Base-by-base conservation (phyloP, 116 monocot species). In the Zostera marina region DNA sequence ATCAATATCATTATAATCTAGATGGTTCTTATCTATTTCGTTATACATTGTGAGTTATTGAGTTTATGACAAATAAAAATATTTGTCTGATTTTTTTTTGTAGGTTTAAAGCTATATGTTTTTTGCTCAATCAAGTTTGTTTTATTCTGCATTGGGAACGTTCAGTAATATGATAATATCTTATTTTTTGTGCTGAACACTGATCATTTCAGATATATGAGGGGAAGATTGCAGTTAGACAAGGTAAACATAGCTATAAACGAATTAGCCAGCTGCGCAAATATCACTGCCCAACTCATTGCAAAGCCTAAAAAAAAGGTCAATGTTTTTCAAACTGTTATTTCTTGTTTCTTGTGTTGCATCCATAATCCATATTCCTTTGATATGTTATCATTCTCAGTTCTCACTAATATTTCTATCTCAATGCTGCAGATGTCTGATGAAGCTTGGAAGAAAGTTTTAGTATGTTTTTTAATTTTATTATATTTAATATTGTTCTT, bases 211-310 rank as follows among this genome's bases (percentile, higher is more conserved):
- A 93, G 92, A 48, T 94, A 94, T 75, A 94, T 94, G 94, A 76
- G 84, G 63, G 88, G 88, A 44, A 84, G 88, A 61, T 77, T 94
- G 22, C 88, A 88, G 43, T 25, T 82, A 9, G 85, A 94, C 16
- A 94, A 94, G 75, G 71, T 94, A 49, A 94, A 94, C 61, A 80
- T 88, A 66, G 94, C 94, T 19, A 72, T 94, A 39, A 88, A 82
- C 70, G 88, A 88, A 41, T 67, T 94, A 48, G 88, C 80, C 56
- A 58, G 73, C 44, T 72, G 84, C 70, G 94, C 94, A 60, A 85
- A 94, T 79, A 59, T 77, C 24, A 85, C 77, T 68, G 67, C 70
- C 26, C 82, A 79, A 63, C 82, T 85, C 43, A 66, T 94, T 66
- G 61, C 79, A 55, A 74, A 66, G 62, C 75, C 84, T 1, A 94